Percentiles rank a stretch among this genome's conserved stretches.
phyloP scores from a whole-genome alignment of 2,329 filamentous ascomycete species.

The Arthrobotrys pseudoclavata region DNA sequence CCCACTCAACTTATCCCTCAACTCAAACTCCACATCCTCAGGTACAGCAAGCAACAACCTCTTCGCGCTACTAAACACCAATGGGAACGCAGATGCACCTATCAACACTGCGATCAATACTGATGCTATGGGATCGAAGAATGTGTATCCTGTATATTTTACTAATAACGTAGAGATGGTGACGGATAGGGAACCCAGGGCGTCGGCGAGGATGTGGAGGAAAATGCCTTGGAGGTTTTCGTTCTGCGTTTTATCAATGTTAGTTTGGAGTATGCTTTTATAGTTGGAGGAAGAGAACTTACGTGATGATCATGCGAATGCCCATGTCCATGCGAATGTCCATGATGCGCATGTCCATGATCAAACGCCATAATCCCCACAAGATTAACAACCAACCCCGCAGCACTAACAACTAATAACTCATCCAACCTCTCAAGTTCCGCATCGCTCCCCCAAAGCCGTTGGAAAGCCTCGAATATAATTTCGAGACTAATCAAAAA shows the following conservation, averaged over 20 bases:
- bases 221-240: slow-evolving; percentile 99
- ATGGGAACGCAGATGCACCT: slow-evolving; percentile 88
- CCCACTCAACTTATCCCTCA: slow-evolving; percentile 87
- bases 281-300: slow-evolving; percentile 59
- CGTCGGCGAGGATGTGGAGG: slow-evolving; percentile 93
- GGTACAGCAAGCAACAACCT: slow-evolving; percentile 87
- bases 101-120: slow-evolving; percentile 94
- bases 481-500: slow-evolving; percentile 98
- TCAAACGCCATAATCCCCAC: slow-evolving; percentile 90
- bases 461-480: slow-evolving; percentile 91
- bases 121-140: slow-evolving; percentile 94
- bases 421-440: slow-evolving; percentile 87
- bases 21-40: slow-evolving; percentile 84
- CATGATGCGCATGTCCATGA: slow-evolving; percentile 70
- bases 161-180: slow-evolving; percentile 92
- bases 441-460: slow-evolving; percentile 80
- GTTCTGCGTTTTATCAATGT: slow-evolving; percentile 73
- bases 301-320: slow-evolving; percentile 73
- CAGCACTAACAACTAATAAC: slow-evolving; percentile 86
- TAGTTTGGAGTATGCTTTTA: slow-evolving; percentile 60
- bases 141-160: slow-evolving; percentile 87
- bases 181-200: slow-evolving; percentile 91
- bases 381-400: slow-evolving; percentile 90
- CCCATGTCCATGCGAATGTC: slow-evolving; percentile 71
- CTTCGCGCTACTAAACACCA: slow-evolving; percentile 86